Conservation (phyloP, 176 grass and related monocot species). For the Triticum aestivum region DNA sequence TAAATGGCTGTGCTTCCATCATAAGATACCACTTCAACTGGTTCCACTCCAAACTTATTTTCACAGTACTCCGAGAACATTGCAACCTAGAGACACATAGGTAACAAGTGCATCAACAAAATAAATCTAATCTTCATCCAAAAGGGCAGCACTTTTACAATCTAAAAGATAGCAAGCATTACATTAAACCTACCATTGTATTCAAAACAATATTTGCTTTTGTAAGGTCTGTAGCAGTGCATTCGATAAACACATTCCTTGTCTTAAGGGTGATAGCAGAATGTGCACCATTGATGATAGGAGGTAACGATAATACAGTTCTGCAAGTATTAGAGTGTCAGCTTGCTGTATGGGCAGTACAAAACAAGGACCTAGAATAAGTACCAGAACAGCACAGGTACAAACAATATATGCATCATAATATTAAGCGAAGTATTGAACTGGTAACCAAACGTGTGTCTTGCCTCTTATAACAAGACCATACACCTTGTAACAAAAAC, state of each 20-base stretch:
- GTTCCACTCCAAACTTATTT: constrained; percentile 95
- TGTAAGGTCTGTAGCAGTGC: constrained; percentile 93
- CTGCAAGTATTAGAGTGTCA: constrained; percentile 50
- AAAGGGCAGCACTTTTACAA: neutral
- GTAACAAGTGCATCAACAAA: constrained; percentile 24
- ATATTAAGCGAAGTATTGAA: neutral
- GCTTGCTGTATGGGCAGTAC: neutral
- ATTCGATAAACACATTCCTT: constrained; percentile 92
- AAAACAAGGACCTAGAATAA: neutral
- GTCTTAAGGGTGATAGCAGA: constrained; percentile 86
- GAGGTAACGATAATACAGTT: constrained; percentile 82
- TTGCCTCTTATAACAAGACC: constrained; percentile 4
- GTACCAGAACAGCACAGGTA: neutral
- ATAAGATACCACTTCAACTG: constrained; percentile 70
- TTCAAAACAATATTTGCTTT: constrained; percentile 98
- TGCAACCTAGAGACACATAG: constrained; percentile 62
- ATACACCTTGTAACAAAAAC: neutral
- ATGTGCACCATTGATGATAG: constrained; percentile 95
- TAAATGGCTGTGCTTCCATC: constrained; percentile 67
- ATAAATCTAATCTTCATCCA: constrained; percentile 18
- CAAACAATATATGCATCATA: constrained; percentile 3
- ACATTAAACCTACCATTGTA: constrained; percentile 70
- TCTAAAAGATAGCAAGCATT: constrained; percentile 14
- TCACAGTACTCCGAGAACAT: constrained; percentile 89
- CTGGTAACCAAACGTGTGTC: constrained; percentile 1